Percentiles rank a stretch among this genome's conserved stretches.
These are phyloP conservation scores for Catharanthus roseus DNA, from an alignment of 257 asterid genomes.

Conservation along the genomic window DNA sequence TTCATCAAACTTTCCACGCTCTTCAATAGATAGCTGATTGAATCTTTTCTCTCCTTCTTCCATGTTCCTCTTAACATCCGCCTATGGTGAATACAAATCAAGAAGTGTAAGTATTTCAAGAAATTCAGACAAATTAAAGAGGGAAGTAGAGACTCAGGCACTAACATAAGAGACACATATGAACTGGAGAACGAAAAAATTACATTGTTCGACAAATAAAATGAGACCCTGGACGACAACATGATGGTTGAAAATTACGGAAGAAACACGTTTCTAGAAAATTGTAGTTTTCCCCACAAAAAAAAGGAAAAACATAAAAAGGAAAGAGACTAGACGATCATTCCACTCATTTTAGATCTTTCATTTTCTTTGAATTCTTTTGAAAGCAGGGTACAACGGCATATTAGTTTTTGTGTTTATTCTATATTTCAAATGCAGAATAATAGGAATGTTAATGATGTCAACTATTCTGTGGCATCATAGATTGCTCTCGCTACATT, in stretches of 20 bases:
- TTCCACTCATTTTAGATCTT: not conserved
- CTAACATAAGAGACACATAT: not conserved
- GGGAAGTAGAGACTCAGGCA: not conserved
- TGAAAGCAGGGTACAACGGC: not conserved
- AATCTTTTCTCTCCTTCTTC: conserved; percentile 80
- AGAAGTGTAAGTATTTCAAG: not conserved
- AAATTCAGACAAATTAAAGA: not conserved
- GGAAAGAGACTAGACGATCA: not conserved
- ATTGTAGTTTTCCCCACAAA: not conserved
- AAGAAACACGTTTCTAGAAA: not conserved
- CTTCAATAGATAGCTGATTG: conserved; percentile 83
- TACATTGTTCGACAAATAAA: not conserved
- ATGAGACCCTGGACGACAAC: not conserved
- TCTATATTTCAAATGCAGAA: not conserved
- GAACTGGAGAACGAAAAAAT: not conserved
- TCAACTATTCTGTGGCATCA: not conserved
- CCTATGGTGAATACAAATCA: conserved; percentile 44
- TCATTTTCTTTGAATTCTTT: not conserved
- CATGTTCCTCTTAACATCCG: conserved; percentile 64
- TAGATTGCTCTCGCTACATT: not conserved
- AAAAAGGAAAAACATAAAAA: not conserved
- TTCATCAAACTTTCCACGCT: conserved; percentile 96
- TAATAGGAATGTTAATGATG: not conserved
- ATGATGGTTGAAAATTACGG: not conserved
- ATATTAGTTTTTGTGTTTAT: not conserved